phyloP scores from a whole-genome alignment of 2,329 filamentous ascomycete genomes.

The Elsinoe australis region DNA sequence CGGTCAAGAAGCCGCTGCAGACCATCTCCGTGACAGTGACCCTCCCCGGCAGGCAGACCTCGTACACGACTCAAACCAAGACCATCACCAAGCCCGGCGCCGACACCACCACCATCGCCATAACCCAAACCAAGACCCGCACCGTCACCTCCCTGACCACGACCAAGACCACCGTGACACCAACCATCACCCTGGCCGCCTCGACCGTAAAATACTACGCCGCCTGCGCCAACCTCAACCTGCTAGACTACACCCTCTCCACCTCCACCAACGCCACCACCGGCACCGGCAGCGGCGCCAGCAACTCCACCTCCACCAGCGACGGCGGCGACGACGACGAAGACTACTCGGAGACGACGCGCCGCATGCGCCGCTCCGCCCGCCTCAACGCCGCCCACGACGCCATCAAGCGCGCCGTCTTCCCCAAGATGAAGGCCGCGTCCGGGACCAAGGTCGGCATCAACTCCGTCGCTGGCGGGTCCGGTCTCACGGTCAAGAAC shows the following conservation, averaged over 20 bases:
- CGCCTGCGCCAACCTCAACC: slow-evolving; percentile 11
- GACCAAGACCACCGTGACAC: slow-evolving; percentile 5
- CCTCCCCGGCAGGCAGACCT: slow-evolving; percentile 1
- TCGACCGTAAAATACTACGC: neutral
- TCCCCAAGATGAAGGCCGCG: neutral
- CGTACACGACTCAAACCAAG: neutral
- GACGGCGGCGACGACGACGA: neutral
- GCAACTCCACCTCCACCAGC: neutral
- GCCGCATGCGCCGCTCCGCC: slow-evolving; percentile 9
- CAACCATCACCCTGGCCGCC: slow-evolving; percentile 1
- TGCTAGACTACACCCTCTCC: slow-evolving; percentile 11
- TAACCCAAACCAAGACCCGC: slow-evolving; percentile 3
- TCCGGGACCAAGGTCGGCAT: slow-evolving; percentile 2
- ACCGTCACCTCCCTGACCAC: neutral
- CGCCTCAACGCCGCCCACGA: neutral
- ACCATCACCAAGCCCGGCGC: neutral
- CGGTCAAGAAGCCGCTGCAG: neutral
- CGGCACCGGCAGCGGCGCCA: neutral
- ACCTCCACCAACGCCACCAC: neutral
- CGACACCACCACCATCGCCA: neutral
- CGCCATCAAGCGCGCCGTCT: slow-evolving; percentile 1
- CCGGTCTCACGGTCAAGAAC: neutral
- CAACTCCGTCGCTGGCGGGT: neutral
- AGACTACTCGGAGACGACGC: neutral
- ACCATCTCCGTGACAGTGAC: slow-evolving; percentile 11